A percentile compares a stretch with the other conserved stretches of the same genome.
These are phyloP conservation scores for Penicillium antarcticum DNA, from an alignment of 495 filamentous ascomycete genomes.

Conservation along the genomic window DNA sequence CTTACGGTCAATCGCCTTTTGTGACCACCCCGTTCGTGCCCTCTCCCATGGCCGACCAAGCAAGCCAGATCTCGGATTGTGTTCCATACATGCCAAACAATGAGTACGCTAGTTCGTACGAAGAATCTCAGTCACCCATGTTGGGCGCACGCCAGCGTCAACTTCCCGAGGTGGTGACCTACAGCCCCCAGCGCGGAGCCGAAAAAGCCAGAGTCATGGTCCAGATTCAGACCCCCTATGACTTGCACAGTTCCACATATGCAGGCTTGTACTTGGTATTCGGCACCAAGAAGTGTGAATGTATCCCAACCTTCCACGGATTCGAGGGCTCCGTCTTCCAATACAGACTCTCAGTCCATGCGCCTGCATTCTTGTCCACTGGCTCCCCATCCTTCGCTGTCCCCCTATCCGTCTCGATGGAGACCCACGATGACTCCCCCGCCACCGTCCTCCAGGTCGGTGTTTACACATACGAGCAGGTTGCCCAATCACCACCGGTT, in stretches of 20 bases:
- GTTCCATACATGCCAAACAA: constrained; percentile 42
- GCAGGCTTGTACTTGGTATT: constrained; percentile 68
- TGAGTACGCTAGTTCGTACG: constrained; percentile 44
- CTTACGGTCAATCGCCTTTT: constrained; percentile 43
- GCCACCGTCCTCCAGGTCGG: constrained; percentile 67
- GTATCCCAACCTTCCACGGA: constrained; percentile 58
- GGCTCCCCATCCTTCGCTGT: constrained; percentile 64
- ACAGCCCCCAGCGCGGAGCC: constrained; percentile 61
- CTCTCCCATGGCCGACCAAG: constrained; percentile 44
- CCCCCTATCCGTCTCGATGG: constrained; percentile 69
- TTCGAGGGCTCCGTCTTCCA: constrained; percentile 56
- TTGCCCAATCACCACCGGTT: constrained; percentile 28
- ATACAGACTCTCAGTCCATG: constrained; percentile 71
- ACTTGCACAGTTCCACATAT: constrained; percentile 56
- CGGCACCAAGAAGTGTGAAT: constrained; percentile 64
- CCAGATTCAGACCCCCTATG: constrained; percentile 70
- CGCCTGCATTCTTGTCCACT: constrained; percentile 67
- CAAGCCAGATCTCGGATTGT: constrained; percentile 44
- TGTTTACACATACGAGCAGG: constrained; percentile 69
- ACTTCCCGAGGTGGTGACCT: constrained; percentile 61
- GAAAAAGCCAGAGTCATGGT: constrained; percentile 68
- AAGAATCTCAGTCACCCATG: constrained; percentile 41
- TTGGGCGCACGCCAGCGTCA: constrained; percentile 27
- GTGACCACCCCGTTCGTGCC: constrained; percentile 43
- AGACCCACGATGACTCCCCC: constrained; percentile 60